These are phyloP conservation scores for Vickermania spadyakhi DNA, from an alignment of 208 protist species.

Conservation along the genomic window DNA sequence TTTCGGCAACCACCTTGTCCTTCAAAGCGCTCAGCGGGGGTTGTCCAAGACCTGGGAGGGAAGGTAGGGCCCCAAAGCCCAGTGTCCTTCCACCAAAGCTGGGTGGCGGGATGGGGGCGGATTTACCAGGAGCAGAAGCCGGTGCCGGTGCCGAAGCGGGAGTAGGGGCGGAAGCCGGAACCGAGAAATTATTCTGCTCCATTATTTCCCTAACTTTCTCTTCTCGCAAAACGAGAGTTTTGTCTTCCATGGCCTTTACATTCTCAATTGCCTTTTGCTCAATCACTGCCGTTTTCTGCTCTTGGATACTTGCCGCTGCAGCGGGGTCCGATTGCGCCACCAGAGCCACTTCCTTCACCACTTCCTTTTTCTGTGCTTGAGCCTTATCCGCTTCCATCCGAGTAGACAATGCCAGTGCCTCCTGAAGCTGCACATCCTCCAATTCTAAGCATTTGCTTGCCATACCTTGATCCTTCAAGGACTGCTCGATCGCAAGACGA, in stretches of 20 bases:
- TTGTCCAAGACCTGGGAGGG: constrained; percentile 1
- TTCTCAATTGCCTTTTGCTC: constrained; percentile 43
- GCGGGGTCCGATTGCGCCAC: constrained; percentile 3
- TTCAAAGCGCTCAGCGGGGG: constrained; percentile 2
- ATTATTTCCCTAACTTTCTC: constrained; percentile 29
- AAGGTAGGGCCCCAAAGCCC: constrained; percentile 1
- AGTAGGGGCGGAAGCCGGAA: neutral
- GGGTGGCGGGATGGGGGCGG: constrained; percentile 5
- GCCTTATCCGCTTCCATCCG: constrained; percentile 32
- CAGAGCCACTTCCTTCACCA: constrained; percentile 16
- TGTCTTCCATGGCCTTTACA: constrained; percentile 30
- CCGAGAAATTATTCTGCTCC: constrained; percentile 6
- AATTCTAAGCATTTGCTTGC: constrained; percentile 27
- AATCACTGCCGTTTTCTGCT: constrained; percentile 25
- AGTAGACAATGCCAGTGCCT: constrained; percentile 45
- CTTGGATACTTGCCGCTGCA: constrained; percentile 15
- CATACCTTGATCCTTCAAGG: constrained; percentile 33
- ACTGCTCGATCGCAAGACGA: constrained; percentile 56
- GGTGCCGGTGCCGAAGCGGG: neutral
- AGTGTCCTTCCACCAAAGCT: neutral
- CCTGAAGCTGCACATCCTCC: constrained; percentile 64
- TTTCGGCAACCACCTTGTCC: neutral
- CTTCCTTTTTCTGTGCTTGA: constrained; percentile 4
- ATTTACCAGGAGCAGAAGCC: constrained; percentile 2
- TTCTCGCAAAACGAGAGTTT: constrained; percentile 30